phyloP scores from a whole-genome alignment of 495 filamentous ascomycete genomes.

The Aspergillus kassunensis region DNA sequence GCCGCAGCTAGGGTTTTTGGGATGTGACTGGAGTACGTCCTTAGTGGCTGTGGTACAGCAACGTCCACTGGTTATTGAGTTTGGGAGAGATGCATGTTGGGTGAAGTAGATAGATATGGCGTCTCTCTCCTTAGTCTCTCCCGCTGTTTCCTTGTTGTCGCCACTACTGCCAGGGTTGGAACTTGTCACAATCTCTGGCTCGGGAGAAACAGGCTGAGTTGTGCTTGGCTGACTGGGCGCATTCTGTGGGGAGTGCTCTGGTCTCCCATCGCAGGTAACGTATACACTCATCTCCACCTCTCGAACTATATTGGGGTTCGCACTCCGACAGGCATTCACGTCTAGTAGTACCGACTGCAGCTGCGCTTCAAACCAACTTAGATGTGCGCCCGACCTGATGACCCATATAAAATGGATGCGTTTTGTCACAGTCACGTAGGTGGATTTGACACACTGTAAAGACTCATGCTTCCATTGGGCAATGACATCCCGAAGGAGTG shows the following conservation, averaged over 20 bases:
- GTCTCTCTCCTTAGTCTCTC: no score
- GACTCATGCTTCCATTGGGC: slow-evolving; percentile 30
- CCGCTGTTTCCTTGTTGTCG: no score
- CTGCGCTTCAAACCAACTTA: slow-evolving; percentile 64
- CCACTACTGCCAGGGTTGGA: no score
- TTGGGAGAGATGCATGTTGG: no score
- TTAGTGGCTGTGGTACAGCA: no score
- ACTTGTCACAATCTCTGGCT: no score
- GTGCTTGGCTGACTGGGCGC: no score
- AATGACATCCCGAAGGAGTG: slow-evolving; percentile 51
- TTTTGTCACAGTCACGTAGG: slow-evolving; percentile 49
- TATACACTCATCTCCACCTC: slow-evolving; percentile 55
- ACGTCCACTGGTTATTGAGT: no score
- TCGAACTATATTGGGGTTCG: slow-evolving; percentile 27
- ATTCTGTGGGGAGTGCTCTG: slow-evolving; percentile 24
- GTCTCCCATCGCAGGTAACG: slow-evolving; percentile 54
- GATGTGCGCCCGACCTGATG: slow-evolving; percentile 62
- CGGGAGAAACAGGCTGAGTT: no score
- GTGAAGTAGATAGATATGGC: no score
- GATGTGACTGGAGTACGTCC: no score
- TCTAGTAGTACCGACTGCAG: slow-evolving; percentile 55
- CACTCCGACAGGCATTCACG: slow-evolving; percentile 34
- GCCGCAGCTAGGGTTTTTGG: no score
- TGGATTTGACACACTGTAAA: neutral
- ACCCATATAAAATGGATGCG: slow-evolving; percentile 69